Conservation (phyloP, 768 basidiomycete genomes). For the Amanita thiersii region DNA sequence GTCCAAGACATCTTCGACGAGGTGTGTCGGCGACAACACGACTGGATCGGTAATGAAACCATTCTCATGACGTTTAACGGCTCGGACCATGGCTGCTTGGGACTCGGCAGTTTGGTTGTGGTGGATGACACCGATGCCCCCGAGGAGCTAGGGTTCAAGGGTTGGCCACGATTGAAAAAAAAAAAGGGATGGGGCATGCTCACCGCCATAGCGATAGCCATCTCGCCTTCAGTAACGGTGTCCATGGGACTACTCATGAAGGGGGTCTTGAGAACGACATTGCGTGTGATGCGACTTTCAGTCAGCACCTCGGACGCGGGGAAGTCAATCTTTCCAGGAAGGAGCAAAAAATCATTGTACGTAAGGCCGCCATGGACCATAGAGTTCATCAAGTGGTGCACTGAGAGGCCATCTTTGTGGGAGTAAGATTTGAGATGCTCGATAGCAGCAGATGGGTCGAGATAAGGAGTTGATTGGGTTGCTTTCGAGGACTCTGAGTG, state of each 20-base stretch:
- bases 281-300: slow-evolving; percentile 84
- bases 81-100: slow-evolving; percentile 95
- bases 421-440: slow-evolving; percentile 67
- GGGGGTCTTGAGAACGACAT: slow-evolving; percentile 87
- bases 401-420: slow-evolving; percentile 74
- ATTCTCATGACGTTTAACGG: slow-evolving; percentile 97
- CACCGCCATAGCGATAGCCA: slow-evolving; percentile 91
- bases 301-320: slow-evolving; percentile 70
- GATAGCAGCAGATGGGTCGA: slow-evolving; percentile 68
- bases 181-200: slow-evolving; percentile 21
- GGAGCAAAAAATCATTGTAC: slow-evolving; percentile 93
- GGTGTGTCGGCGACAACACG: slow-evolving; percentile 69
- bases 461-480: slow-evolving; percentile 21
- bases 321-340: slow-evolving; percentile 96
- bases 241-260: slow-evolving; percentile 99
- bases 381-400: slow-evolving; percentile 84
- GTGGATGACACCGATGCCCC: slow-evolving; percentile 97
- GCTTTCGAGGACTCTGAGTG: background rate
- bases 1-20: slow-evolving; percentile 84
- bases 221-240: slow-evolving; percentile 93
- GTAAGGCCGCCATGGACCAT: slow-evolving; percentile 84
- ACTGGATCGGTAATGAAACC: slow-evolving; percentile 97
- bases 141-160: slow-evolving; percentile 52
- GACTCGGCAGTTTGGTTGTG: slow-evolving; percentile 82
- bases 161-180: slow-evolving; percentile 8